These are phyloP conservation scores for Teratosphaeriaceae sp. DNA, from an alignment of 2,329 filamentous ascomycete species.

Conservation along the genomic window DNA sequence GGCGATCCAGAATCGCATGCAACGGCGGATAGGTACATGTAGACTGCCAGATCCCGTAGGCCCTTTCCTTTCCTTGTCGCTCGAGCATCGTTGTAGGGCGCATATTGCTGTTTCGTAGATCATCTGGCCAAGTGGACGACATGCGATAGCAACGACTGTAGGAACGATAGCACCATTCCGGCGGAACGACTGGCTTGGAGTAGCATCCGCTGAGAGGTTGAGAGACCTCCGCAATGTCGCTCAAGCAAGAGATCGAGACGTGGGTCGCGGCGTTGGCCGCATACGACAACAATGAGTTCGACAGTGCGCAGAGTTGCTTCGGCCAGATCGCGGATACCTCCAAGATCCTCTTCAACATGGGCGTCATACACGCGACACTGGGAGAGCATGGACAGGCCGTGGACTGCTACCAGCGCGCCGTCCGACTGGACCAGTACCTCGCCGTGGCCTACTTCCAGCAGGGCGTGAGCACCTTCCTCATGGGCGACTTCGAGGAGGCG, in stretches of 20 bases:
- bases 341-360: constrained; percentile 97
- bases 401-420: constrained; percentile 87
- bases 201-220: background rate
- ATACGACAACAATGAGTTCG: constrained; percentile 98
- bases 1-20: no score
- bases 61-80: background rate
- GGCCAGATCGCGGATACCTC: constrained; percentile 87
- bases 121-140: background rate
- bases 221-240: constrained; percentile 31
- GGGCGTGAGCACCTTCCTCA: constrained; percentile 93
- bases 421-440: constrained; percentile 86
- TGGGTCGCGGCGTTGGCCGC: constrained; percentile 87
- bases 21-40: no score
- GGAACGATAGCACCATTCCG: no score
- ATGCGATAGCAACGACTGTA: background rate
- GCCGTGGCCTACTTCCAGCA: constrained; percentile 98
- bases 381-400: constrained; percentile 96
- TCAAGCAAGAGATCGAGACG: constrained; percentile 86
- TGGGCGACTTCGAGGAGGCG: constrained; percentile 95
- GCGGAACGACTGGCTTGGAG: no score
- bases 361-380: constrained; percentile 92
- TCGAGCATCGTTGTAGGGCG: background rate
- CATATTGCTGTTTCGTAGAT: no score
- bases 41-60: no score
- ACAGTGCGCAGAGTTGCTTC: constrained; percentile 77